A percentile compares a stretch with the other conserved stretches of the same genome.
These are phyloP conservation scores for Leishmania aethiopica DNA, from an alignment of 208 protist genomes.

Conservation along the genomic window DNA sequence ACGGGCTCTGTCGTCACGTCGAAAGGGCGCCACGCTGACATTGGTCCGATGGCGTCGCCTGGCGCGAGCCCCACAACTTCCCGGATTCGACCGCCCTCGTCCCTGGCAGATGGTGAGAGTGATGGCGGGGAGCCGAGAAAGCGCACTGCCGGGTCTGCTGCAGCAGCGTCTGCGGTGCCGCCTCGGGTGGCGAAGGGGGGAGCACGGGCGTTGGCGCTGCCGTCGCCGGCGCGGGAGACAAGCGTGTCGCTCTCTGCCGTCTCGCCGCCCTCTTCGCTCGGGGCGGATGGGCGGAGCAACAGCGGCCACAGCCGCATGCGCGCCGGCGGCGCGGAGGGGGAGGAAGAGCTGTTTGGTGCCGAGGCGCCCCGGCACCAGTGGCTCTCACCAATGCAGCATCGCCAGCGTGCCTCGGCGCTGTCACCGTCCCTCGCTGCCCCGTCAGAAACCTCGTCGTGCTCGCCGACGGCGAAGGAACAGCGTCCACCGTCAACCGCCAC, in stretches of 20 bases:
- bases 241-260: conserved; percentile 25
- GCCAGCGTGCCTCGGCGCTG: too few species aligned
- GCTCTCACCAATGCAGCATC: neutral
- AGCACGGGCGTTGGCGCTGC: neutral
- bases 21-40: neutral
- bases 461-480: neutral
- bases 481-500: neutral
- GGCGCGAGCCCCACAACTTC: neutral
- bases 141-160: neutral
- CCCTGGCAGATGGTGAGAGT: neutral
- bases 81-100: neutral
- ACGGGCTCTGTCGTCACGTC: neutral
- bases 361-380: neutral
- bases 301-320: neutral
- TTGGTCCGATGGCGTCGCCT: neutral
- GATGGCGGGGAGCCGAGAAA: neutral
- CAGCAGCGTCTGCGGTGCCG: conserved; percentile 1
- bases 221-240: neutral
- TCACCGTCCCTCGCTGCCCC: conserved; percentile 12
- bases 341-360: neutral
- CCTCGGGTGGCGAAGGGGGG: neutral
- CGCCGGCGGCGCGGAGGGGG: neutral
- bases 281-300: neutral
- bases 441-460: neutral
- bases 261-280: conserved; percentile 11